Evolutionary conservation across 768 basidiomycete genomes (phyloP), one percentile per base, ranked within the genome.

Genomic region (Ephemerocybe angulata): DNA sequence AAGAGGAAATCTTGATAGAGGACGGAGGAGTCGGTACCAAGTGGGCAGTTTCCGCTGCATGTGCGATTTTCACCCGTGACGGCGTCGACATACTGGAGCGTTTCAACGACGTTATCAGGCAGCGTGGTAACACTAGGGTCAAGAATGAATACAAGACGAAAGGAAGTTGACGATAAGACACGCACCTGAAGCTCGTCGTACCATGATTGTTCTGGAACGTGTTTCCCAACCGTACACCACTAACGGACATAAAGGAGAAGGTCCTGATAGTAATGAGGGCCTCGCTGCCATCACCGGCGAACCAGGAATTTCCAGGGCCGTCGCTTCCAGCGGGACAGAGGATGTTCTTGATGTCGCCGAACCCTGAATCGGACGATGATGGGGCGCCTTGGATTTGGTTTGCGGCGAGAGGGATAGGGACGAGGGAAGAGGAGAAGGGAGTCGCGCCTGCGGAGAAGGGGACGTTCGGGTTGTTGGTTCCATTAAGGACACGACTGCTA

Each of bases 1-100:
- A 98, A 98, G 38, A 97, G 72, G 73, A 97, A 99, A 69, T 99
- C 97, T 69, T 98, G 94, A 66, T 93, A 98, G 1, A 83, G 79
- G 54, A 98, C 71, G 11, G 83, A 78, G 2, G 88, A 67, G 66
- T 97, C 83, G 42, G 84, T 84, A 4, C 84, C 83, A 37, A 99
- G 77, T 0, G 94, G 92, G 68, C 97, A 99, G 21, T 76, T 71
- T 50, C 79, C 72, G 8, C 85, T 76, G 70, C 97, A 99, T 0
- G 92, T 90, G 59, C 75, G 70, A 61, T 88, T 91, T 64, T 87
- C 75, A 38, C 86, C 85, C 11, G 86, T 88, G 0, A 74, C 68
- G 0, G 90, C 87, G 67, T 98, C 89, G 29, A 88, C 67, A 65
- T 88, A 98, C 28, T 81, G 79, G 58, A 99, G 74, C 3, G 81